Percentiles rank a stretch among this genome's conserved stretches.
phyloP scores from a whole-genome alignment of 1,284 basidiomycete species.

The Leccinum glutinopallens region DNA sequence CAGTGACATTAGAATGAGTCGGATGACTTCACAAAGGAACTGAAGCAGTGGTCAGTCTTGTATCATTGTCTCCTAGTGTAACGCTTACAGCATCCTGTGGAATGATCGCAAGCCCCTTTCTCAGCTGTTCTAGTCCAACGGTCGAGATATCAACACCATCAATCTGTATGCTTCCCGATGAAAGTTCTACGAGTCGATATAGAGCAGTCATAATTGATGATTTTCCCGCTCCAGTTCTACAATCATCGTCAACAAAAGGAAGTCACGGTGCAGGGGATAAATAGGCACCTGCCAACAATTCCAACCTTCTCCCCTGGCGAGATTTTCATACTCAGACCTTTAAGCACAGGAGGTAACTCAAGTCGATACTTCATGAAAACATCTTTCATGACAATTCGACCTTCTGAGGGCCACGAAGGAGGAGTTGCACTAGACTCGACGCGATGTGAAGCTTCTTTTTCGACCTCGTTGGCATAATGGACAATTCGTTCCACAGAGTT shows the following conservation, averaged over 20 bases:
- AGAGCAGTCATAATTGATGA: conserved; percentile 65
- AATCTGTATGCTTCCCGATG: conserved; percentile 63
- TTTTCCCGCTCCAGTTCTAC: conserved; percentile 77
- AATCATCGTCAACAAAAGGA: conserved; percentile 7
- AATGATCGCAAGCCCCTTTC: conserved; percentile 79
- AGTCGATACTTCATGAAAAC: conserved; percentile 74
- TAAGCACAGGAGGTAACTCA: conserved; percentile 68
- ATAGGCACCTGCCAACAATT: conserved; percentile 66
- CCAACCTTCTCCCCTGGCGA: conserved; percentile 87
- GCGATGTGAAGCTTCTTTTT: conserved; percentile 76
- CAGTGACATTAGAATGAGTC: not conserved
- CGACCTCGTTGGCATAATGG: conserved; percentile 64
- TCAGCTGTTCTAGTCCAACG: conserved; percentile 66
- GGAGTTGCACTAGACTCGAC: conserved; percentile 54
- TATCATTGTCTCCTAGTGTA: not conserved
- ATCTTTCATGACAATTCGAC: conserved; percentile 63
- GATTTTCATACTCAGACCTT: conserved; percentile 66
- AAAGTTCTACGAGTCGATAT: conserved; percentile 64
- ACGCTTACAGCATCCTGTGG: conserved; percentile 82
- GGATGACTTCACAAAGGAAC: conserved; percentile 25
- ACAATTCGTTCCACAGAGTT: conserved; percentile 86
- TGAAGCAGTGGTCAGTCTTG: conserved; percentile 8
- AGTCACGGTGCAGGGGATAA: not conserved
- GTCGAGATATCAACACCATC: conserved; percentile 71
- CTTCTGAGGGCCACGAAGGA: conserved; percentile 65